Conservation (phyloP, 768 basidiomycete genomes). For the Russula virescens region DNA sequence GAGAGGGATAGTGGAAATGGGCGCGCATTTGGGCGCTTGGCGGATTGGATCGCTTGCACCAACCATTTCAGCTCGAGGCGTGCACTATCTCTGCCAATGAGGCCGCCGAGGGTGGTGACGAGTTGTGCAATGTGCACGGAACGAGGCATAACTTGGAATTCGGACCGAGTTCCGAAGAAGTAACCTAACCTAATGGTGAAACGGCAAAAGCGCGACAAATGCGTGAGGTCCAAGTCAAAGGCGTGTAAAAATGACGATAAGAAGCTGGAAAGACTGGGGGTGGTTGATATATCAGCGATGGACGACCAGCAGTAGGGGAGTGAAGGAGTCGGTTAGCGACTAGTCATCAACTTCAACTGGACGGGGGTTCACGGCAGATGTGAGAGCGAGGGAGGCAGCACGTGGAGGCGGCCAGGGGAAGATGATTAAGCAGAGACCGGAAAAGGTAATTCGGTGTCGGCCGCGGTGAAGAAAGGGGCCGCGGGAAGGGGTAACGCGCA, state of each 20-base stretch:
- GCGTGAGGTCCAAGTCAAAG: no score
- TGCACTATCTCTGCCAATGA: slow-evolving; percentile 35
- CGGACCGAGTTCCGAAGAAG: slow-evolving; percentile 2
- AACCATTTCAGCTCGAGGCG: slow-evolving; percentile 48
- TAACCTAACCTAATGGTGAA: not conserved
- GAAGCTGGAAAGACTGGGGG: no score
- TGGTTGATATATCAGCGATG: not conserved
- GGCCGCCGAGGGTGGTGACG: slow-evolving; percentile 30
- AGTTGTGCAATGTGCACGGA: slow-evolving; percentile 16
- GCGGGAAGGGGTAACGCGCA: not conserved
- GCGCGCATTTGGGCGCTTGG: not conserved
- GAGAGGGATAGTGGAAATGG: slow-evolving; percentile 31
- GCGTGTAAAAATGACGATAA: no score
- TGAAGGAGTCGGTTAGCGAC: no score
- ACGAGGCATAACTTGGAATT: not conserved
- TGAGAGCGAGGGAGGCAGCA: no score
- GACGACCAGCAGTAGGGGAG: no score
- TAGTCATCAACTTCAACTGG: no score
- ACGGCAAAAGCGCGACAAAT: not conserved
- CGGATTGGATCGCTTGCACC: slow-evolving; percentile 29
- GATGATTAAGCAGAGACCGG: no score
- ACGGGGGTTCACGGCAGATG: no score
- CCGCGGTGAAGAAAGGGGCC: not conserved
- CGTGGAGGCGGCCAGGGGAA: no score
- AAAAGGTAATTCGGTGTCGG: no score